Conservation (phyloP, 139 green algal genomes). For the Eudorina sp. region DNA sequence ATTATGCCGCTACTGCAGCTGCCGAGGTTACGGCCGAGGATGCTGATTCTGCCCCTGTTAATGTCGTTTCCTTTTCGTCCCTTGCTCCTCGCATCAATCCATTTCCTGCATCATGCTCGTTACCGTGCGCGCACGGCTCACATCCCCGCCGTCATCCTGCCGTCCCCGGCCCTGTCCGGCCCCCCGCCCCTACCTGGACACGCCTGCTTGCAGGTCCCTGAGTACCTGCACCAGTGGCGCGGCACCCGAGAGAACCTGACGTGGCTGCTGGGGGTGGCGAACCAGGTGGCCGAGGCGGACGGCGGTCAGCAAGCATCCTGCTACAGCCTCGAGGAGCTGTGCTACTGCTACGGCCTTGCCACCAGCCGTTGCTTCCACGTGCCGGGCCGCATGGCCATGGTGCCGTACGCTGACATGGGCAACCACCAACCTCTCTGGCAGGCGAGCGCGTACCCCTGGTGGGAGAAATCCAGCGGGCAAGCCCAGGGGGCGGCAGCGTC, state of each 20-base stretch:
- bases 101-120: not conserved
- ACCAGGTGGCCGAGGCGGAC: not conserved
- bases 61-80: not conserved
- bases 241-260: constrained; percentile 1
- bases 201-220: not conserved
- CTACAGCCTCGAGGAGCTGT: constrained; percentile 10
- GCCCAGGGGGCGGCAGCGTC: no score
- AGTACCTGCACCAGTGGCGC: constrained; percentile 1
- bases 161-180: not conserved
- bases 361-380: constrained; percentile 21
- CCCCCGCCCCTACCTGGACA: not conserved
- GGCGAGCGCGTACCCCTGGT: constrained; percentile 16
- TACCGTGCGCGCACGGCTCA: no score
- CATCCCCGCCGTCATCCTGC: not conserved
- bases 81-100: not conserved
- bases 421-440: constrained; percentile 39
- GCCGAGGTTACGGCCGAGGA: no score
- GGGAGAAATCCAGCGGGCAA: no score
- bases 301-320: no score
- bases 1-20: no score
- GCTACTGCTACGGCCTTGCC: constrained; percentile 17
- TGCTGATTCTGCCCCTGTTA: not conserved
- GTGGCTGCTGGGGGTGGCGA: not conserved
- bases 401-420: not conserved
- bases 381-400: constrained; percentile 6